Evolutionary conservation across 805 yeast species (phyloP), one percentile per base, ranked within the genome.

Genomic region (Wickerhamiella bombiphila): DNA sequence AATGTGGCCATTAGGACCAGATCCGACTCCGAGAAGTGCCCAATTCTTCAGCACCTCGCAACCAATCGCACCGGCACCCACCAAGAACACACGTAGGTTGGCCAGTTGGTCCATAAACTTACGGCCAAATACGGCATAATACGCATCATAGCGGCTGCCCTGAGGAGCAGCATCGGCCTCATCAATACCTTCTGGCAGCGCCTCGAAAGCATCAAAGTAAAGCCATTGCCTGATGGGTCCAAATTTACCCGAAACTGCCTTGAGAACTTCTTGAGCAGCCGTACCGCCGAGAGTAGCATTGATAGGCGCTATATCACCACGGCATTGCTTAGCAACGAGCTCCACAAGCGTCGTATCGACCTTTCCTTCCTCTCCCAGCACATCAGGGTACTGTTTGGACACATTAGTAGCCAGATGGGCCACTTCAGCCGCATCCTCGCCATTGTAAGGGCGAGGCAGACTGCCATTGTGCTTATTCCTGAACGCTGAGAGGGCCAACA

Each of bases 61-160:
- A 29, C 98, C 98, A 65, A 91, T 91, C 15, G 98, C 98, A 56
- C 98, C 98, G 1, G 96, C 85, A 32, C 98, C 98, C 29, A 91
- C 98, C 47, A 91, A 65, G 59, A 91, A 88, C 3, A 86, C 83
- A 31, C 74, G 78, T 45, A 80, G 63, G 58, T 86, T 82, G 28
- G 81, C 72, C 41, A 91, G 62, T 32, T 63, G 64, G 52, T 78
- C 73, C 55, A 83, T 88, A 60, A 72, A 82, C 31, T 72, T 72
- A 35, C 70, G 55, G 42, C 98, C 98, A 50, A 85, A 85, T 1
- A 88, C 94, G 2, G 97, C 96, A 53, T 85, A 80, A 64, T 85
- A 94, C n/a, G 74, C 73, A 59, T 91, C 98, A 55, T 91, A 91
- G 56, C 98, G 76, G 4, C 93, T 67, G 31, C 76, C 74, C 36